These are phyloP conservation scores for Diaporthe sp. DNA, from an alignment of 2,329 filamentous ascomycete species.

Conservation along the genomic window DNA sequence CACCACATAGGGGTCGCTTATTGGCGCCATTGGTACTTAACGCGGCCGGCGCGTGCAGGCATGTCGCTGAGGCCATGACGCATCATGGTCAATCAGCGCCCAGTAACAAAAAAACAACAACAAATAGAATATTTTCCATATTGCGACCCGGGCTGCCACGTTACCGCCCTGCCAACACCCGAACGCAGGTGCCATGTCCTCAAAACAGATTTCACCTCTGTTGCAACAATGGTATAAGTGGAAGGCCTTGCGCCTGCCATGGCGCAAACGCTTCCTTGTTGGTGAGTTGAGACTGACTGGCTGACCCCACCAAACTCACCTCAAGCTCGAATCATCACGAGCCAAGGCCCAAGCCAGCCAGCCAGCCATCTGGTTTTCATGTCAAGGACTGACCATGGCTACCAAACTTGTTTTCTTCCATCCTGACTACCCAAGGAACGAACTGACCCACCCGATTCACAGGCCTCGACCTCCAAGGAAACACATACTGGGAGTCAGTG, in stretches of 20 bases:
- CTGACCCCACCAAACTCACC: conserved; percentile 28
- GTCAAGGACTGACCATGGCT: background rate
- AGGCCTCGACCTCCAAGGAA: conserved; percentile 74
- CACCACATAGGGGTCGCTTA: background rate
- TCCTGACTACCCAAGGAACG: no score
- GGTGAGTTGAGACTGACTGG: conserved; percentile 59
- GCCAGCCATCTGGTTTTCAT: no score
- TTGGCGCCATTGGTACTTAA: background rate
- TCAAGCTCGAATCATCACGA: conserved; percentile 6
- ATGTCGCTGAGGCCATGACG: conserved; percentile 19
- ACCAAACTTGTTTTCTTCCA: background rate
- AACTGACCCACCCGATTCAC: conserved; percentile 5
- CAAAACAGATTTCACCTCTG: conserved; percentile 50
- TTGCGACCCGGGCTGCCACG: background rate
- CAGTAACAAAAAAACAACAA: background rate
- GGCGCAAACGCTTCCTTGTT: conserved; percentile 71
- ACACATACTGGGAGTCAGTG: conserved; percentile 79
- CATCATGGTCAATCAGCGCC: background rate
- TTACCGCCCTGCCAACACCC: background rate
- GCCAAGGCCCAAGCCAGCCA: background rate
- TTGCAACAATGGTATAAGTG: conserved; percentile 66
- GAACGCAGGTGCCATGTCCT: conserved; percentile 43
- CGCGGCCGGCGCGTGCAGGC: conserved; percentile 21
- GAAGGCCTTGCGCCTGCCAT: conserved; percentile 71
- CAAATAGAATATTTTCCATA: background rate